Evolutionary conservation across 768 basidiomycete species (phyloP), one percentile per base, ranked within the genome.

Genomic region (Cystobasidium tubakii): DNA sequence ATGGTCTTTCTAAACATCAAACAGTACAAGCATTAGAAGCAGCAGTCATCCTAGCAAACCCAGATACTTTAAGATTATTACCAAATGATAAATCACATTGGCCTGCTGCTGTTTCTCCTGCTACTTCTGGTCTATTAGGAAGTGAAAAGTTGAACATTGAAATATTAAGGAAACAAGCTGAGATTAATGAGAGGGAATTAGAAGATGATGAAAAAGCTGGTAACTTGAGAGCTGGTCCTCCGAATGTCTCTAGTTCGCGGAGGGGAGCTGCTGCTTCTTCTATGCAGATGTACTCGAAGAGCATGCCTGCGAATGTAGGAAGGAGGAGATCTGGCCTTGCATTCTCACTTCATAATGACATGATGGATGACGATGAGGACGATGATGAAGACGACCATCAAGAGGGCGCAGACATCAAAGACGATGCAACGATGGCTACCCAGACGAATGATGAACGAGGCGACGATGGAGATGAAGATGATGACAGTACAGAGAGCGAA

Each of bases 21-120:
- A 94, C 98, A 77, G 95, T 99, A 0, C 95, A 97, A 78, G 83
- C 97, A 65, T 88, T 99, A 54, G 95, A 98, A 88, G 94, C 94
- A 21, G 95, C 95, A 1, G 91, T 95, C 21, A 98, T 99, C 75
- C 86, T 99, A 55, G 90, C 90, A 2, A 92, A 92, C 80, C 84
- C n/a, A 82, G 69, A 71, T 44, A 36, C 69, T 19, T 25, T 83
- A 88, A n/a, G 84, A 85, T 12, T 91, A 91, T 7, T 99, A 1
- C 96, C 95, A 0, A 92, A 93, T 72, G 95, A 97, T 80, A 89
- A 94, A 75, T 90, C 90, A 1, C 86, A 93, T 57, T 97, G 95
- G 77, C 78, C 75, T 31, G 79, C 77, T 57, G 79, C 80, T 65
- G 77, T 79, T 39, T 78, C 79, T 1, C 79, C 79, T 17, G 65